Evolutionary conservation across 148 eudicot species (phyloP), one percentile per base, ranked within the genome.

Genomic region (Linanthus parryae): DNA sequence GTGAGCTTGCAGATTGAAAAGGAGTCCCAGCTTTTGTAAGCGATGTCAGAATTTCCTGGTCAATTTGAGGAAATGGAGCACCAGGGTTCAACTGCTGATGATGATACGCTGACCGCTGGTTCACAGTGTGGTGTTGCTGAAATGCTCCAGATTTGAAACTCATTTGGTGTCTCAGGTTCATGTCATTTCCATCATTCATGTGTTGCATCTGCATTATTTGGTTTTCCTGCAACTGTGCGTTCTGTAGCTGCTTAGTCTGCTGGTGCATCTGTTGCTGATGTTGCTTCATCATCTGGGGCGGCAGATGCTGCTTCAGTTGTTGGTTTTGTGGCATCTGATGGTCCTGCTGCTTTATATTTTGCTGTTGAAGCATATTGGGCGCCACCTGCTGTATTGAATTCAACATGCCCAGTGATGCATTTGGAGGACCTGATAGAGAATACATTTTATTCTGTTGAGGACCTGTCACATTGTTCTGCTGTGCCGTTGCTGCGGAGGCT

Each of bases 11-110:
- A 31, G 97, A 78, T 62, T 83, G 94, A 66, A 82, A 64, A 52
- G 94, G 94, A 39, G 97, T 89, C 28, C 90, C 96, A 64, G 61
- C 63, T 72, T 79, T 88, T 8, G 72, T 26, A 13, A 73, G 54
- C 29, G 86, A 52, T 22, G 69, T 58, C 64, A 78, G 31, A 76
- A 56, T 82, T 59, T 78, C 83, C 67, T 82, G 97, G 61, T 91
- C 97, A 19, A 80, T 71, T 67, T 91, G 95, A 7, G 98, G 98
- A 42, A 95, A 88, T 52, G 77, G 57, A 64, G 85, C 92, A 42
- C 74, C 89, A 55, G 74, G 70, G 49, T 86, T 91, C 51, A 73
- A 48, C 56, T 83, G 97, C 52, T 80, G 95, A 59, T 70, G 74
- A 29, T 77, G 68, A 73, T 80, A 76, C 25, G 59, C 61, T 8